Percentiles rank a stretch among this genome's conserved stretches.
These are phyloP conservation scores for Globisporangium heterothallicum DNA, from an alignment of 352 stramenopile species.

Conservation along the genomic window DNA sequence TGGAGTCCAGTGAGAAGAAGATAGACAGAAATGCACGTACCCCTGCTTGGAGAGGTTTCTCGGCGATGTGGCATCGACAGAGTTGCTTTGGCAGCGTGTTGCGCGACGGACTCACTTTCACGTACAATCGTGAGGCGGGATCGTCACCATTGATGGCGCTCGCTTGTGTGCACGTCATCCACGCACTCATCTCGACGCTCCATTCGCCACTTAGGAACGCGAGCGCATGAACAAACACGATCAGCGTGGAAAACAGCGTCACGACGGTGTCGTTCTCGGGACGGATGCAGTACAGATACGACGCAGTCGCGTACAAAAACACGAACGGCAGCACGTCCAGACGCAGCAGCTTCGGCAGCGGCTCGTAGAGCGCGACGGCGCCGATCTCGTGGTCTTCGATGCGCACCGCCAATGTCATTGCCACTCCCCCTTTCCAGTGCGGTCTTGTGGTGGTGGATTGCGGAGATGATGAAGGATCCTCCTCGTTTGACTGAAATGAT, in stretches of 20 bases:
- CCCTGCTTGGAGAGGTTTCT: slow-evolving; percentile 15
- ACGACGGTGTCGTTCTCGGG: slow-evolving; percentile 31
- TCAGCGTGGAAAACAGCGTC: slow-evolving; percentile 36
- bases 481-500: slow-evolving; percentile 1
- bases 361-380: slow-evolving; percentile 51
- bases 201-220: slow-evolving; percentile 49
- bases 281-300: slow-evolving; percentile 23
- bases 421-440: no score
- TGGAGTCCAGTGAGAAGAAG: no score
- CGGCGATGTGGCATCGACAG: slow-evolving; percentile 31
- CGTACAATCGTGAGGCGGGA: slow-evolving; percentile 17
- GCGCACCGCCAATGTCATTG: slow-evolving; percentile 20
- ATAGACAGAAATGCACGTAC: slow-evolving; percentile 4
- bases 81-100: slow-evolving; percentile 46
- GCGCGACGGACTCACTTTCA: slow-evolving; percentile 54
- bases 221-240: slow-evolving; percentile 47
- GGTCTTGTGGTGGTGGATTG: not conserved
- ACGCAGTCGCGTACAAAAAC: slow-evolving; percentile 31
- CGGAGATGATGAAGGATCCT: not conserved
- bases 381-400: slow-evolving; percentile 53
- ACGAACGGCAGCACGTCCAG: slow-evolving; percentile 48
- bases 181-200: slow-evolving; percentile 36
- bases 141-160: not conserved
- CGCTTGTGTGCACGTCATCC: slow-evolving; percentile 28
- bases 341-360: slow-evolving; percentile 45